phyloP scores from a whole-genome alignment of 1,284 basidiomycete species.

The Leccinum insolens region DNA sequence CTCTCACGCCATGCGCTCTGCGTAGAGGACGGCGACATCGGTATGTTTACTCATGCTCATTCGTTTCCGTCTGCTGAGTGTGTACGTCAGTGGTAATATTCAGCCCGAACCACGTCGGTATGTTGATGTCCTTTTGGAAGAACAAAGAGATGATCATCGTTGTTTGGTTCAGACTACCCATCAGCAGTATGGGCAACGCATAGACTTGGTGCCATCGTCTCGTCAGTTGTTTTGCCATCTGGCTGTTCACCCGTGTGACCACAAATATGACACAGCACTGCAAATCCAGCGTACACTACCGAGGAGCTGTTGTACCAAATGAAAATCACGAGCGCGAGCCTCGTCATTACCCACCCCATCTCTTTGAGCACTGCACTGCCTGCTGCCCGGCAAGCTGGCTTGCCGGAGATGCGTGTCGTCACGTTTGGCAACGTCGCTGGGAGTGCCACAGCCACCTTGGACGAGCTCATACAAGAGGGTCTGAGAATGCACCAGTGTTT shows the following conservation, averaged over 20 bases:
- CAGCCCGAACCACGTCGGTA: no score
- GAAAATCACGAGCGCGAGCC: conserved; percentile 52
- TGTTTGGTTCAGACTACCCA: conserved; percentile 60
- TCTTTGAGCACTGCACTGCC: conserved; percentile 52
- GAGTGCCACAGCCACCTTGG: conserved; percentile 35
- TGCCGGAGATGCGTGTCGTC: conserved; percentile 55
- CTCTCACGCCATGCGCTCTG: conserved; percentile 3
- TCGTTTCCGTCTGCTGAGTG: no score
- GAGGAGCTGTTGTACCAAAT: conserved; percentile 63
- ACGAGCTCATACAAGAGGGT: conserved; percentile 43
- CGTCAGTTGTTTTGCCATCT: conserved; percentile 35
- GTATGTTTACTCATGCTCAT: conserved; percentile 21
- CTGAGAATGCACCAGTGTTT: conserved; percentile 37
- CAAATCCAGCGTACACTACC: conserved; percentile 70
- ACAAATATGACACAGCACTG: conserved; percentile 34
- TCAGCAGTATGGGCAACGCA: conserved; percentile 71
- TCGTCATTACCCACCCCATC: conserved; percentile 64
- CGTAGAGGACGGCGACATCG: conserved; percentile 38
- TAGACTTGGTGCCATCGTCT: conserved; percentile 61
- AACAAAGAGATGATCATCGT: not conserved
- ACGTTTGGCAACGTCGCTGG: conserved; percentile 43
- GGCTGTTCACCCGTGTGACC: not conserved
- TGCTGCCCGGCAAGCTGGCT: conserved; percentile 55
- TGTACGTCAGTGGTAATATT: no score
- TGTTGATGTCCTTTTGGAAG: no score